Conservation (phyloP, 2,329 filamentous ascomycete species). For the Nothophaeocryptopus gaeumannii region DNA sequence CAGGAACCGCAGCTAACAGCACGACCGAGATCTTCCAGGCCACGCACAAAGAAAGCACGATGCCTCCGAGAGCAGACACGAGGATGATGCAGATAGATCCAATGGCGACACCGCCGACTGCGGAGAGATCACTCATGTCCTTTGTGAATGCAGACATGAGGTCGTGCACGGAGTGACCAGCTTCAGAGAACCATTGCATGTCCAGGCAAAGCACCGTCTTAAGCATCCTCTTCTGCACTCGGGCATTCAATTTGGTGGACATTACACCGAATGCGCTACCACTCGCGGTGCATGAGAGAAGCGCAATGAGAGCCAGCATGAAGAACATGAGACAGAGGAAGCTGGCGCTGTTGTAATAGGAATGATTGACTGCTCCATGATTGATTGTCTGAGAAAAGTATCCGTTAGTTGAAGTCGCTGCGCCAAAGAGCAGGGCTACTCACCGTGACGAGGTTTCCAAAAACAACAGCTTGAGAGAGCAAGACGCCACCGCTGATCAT, state of each 20-base stretch:
- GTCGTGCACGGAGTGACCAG: slow-evolving; percentile 43
- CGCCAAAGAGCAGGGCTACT: not conserved
- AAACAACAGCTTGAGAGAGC: slow-evolving; percentile 60
- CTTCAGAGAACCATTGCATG: slow-evolving; percentile 49
- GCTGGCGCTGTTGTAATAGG: slow-evolving; percentile 28
- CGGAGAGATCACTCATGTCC: slow-evolving; percentile 49
- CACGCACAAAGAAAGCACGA: slow-evolving; percentile 47
- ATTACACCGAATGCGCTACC: slow-evolving; percentile 50
- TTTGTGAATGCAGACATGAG: slow-evolving; percentile 48
- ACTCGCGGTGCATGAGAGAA: slow-evolving; percentile 43
- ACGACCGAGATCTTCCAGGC: slow-evolving; percentile 54
- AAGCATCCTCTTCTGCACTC: slow-evolving; percentile 47
- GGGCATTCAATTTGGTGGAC: slow-evolving; percentile 45
- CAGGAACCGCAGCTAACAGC: slow-evolving; percentile 47
- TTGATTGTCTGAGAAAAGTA: slow-evolving; percentile 40
- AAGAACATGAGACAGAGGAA: slow-evolving; percentile 54
- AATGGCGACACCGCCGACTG: slow-evolving; percentile 49
- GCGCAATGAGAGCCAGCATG: slow-evolving; percentile 51
- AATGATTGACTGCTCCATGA: slow-evolving; percentile 35
- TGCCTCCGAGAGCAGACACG: slow-evolving; percentile 48
- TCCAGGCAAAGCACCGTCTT: slow-evolving; percentile 55
- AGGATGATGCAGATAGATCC: slow-evolving; percentile 51
- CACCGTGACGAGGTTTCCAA: slow-evolving; percentile 48
- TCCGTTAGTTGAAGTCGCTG: slow-evolving; percentile 23
- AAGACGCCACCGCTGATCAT: slow-evolving; percentile 50